Evolutionary conservation across 225 moss, liverwort and hornwort genomes (phyloP), one percentile per base, ranked within the genome.

Genomic region (Bryoerythrophyllum caledonicum): DNA sequence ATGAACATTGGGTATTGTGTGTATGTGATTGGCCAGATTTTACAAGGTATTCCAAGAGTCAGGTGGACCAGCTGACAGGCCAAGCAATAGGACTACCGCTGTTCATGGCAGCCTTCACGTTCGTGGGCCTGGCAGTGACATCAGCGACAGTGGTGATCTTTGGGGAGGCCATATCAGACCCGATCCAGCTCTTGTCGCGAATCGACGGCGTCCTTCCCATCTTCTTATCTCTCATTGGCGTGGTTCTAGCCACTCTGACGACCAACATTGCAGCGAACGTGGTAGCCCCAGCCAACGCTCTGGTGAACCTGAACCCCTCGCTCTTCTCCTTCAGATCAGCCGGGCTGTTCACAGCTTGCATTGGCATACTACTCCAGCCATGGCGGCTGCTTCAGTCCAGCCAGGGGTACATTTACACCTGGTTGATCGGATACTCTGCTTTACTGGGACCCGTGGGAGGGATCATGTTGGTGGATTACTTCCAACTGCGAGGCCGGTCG

Each of bases 371-470:
- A 44, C 73, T 96, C n/a, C 93, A 91, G 23, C 96, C 96, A 2
- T 96, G 96, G 96, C 88, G 90, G 57, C 65, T 96, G 64, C 84
- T 96, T 70, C 91, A 96, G 67, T 93, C 96, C 11, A 90, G 82
- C 38, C 87, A 93, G 51, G 91, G 86, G 12, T 96, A 92, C 37
- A 90, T 96, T 27, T 96, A 79, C 81, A 92, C 93, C n/a, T 96
- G 96, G 96, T 64, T 96, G 79, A 93, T 96, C 13, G 96, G 96
- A 43, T 96, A 93, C 86, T 96, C 96, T 2, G 96, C 93, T n/a
- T 67, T 96, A 57, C 9, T 96, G 65, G 96, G 96, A 35, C 96
- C 96, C 0, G 89, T 96, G 55, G 93, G 91, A 72, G 96, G 96
- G 30, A 93, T 96, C 55, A 86, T 96, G 54, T 80, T 92, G 23